phyloP scores from a whole-genome alignment of 768 basidiomycete species.

The Phylloporus sp. region DNA sequence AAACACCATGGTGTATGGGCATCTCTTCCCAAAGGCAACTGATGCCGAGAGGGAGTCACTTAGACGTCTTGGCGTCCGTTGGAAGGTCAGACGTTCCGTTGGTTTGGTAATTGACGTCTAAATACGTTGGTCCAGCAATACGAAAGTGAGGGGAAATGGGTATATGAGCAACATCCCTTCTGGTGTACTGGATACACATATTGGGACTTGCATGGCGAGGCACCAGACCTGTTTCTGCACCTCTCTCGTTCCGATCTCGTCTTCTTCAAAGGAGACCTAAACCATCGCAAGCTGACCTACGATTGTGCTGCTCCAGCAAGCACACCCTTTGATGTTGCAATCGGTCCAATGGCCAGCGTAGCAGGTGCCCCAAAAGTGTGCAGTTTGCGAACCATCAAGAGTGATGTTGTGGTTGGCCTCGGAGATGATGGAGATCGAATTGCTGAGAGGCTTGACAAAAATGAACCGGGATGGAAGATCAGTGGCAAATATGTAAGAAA shows the following conservation, averaged over 20 bases:
- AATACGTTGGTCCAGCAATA: constrained; percentile 57
- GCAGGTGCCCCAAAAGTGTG: constrained; percentile 85
- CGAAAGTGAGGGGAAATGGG: constrained; percentile 88
- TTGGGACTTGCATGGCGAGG: constrained; percentile 82
- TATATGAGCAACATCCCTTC: constrained; percentile 91
- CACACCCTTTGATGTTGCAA: constrained; percentile 86
- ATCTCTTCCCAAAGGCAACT: constrained; percentile 81
- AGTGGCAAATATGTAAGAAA: constrained; percentile 89
- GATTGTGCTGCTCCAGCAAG: constrained; percentile 83
- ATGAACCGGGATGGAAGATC: constrained; percentile 94
- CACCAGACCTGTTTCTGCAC: constrained; percentile 89
- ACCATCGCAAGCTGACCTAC: constrained; percentile 87
- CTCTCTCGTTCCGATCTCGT: constrained; percentile 88
- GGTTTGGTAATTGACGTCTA: neutral
- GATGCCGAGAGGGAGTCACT: constrained; percentile 82
- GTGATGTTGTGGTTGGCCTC: constrained; percentile 89
- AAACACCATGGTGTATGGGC: constrained; percentile 86
- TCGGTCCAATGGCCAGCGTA: constrained; percentile 87
- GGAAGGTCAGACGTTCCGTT: constrained; percentile 61
- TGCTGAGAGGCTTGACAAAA: constrained; percentile 77
- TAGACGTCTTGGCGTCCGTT: constrained; percentile 72
- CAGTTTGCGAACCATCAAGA: constrained; percentile 90
- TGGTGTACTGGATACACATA: constrained; percentile 97
- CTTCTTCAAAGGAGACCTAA: constrained; percentile 91
- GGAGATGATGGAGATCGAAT: constrained; percentile 62